Percentiles rank a stretch among this genome's conserved stretches.
Conservation (phyloP, 306 rosid genomes). For the Gillenia trifoliata region DNA sequence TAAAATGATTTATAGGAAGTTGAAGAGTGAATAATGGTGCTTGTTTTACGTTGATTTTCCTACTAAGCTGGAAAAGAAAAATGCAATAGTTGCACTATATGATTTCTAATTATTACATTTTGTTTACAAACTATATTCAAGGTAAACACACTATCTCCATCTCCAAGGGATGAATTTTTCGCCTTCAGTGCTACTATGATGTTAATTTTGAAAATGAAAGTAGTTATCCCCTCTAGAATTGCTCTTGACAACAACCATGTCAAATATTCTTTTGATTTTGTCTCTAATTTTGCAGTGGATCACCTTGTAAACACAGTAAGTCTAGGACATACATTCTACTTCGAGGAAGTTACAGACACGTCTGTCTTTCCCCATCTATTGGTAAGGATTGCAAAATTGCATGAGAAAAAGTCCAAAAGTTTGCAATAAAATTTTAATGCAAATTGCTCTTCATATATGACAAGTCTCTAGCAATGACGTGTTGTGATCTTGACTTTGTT, state of each 20-base stretch:
- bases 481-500: neutral
- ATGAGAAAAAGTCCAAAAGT: neutral
- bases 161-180: neutral
- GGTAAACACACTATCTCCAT: too few relatives aligned
- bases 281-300: slow-evolving; percentile 47
- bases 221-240: too few relatives aligned
- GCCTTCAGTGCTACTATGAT: too few relatives aligned
- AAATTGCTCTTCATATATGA: neutral
- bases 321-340: slow-evolving; percentile 84
- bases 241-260: too few relatives aligned
- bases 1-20: too few relatives aligned
- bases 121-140: too few relatives aligned
- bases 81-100: neutral
- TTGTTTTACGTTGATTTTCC: too few relatives aligned
- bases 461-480: neutral
- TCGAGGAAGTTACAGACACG: slow-evolving; percentile 78
- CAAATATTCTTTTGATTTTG: neutral
- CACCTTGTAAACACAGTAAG: slow-evolving; percentile 85
- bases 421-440: neutral
- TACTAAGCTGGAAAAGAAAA: too few relatives aligned
- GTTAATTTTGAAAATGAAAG: neutral
- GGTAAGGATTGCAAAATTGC: slow-evolving; percentile 34
- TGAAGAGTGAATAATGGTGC: too few relatives aligned
- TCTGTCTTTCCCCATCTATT: slow-evolving; percentile 70
- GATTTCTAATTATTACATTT: too few relatives aligned